These are phyloP conservation scores for Euphorbia celastroides DNA, from an alignment of 441 rosid species.

Conservation along the genomic window DNA sequence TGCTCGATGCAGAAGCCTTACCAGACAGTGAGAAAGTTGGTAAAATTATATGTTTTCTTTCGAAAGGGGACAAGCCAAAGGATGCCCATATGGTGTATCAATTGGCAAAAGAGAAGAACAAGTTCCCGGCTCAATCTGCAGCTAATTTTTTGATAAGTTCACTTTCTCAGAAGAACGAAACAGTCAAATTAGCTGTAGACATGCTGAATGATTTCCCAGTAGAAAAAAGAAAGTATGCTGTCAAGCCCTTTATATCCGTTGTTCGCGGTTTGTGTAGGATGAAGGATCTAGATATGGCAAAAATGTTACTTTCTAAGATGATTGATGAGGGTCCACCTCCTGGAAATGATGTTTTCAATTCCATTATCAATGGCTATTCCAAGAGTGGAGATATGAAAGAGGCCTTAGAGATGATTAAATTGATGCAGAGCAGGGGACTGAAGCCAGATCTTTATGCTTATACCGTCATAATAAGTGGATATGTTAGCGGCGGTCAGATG, in stretches of 20 bases:
- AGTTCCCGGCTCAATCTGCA: slow-evolving; percentile 35
- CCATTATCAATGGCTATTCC: slow-evolving; percentile 45
- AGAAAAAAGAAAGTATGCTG: slow-evolving; percentile 44
- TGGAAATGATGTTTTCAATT: slow-evolving; percentile 71
- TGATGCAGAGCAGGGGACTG: slow-evolving; percentile 73
- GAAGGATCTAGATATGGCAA: slow-evolving; percentile 54
- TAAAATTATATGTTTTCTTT: slow-evolving; percentile 59
- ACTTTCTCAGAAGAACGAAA: slow-evolving; percentile 53
- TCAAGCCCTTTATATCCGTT: slow-evolving; percentile 67
- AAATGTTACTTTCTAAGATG: slow-evolving; percentile 55
- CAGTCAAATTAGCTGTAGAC: slow-evolving; percentile 50
- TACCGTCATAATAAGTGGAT: slow-evolving; percentile 73
- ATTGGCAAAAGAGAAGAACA: slow-evolving; percentile 43
- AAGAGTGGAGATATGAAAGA: slow-evolving; percentile 49
- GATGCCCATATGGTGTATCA: slow-evolving; percentile 51
- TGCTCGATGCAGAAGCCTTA: slow-evolving; percentile 49
- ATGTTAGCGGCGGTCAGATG: slow-evolving; percentile 65
- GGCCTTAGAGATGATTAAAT: slow-evolving; percentile 50
- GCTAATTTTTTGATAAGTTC: slow-evolving; percentile 44
- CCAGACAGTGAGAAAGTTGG: slow-evolving; percentile 51
- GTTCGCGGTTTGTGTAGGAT: slow-evolving; percentile 59
- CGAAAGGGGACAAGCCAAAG: slow-evolving; percentile 52
- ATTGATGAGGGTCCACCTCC: slow-evolving; percentile 71
- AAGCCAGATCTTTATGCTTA: slow-evolving; percentile 75
- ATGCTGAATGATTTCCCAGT: slow-evolving; percentile 44